A percentile compares a stretch with the other conserved stretches of the same genome.
These are phyloP conservation scores for Tetrapisispora phaffii DNA, from an alignment of 805 yeast species.

Conservation along the genomic window DNA sequence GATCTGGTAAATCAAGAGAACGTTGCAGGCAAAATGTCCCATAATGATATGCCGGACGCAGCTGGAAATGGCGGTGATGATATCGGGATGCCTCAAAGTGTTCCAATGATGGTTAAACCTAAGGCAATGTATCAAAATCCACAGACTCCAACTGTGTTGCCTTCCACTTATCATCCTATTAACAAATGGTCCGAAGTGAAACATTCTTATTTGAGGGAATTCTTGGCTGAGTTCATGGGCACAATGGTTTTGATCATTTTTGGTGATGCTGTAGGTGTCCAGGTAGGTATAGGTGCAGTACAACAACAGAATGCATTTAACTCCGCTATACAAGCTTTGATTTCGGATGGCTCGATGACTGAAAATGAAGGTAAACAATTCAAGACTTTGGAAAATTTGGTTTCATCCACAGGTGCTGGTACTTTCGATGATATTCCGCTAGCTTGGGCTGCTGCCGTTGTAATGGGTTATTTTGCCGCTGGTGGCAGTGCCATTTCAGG, in stretches of 20 bases:
- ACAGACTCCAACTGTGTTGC: slow-evolving; percentile 30
- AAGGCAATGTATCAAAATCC: slow-evolving; percentile 32
- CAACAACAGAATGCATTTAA: slow-evolving; percentile 12
- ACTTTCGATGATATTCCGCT: slow-evolving; percentile 35
- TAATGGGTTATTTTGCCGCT: slow-evolving; percentile 40
- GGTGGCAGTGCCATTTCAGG: slow-evolving; percentile 46
- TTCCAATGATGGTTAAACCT: slow-evolving; percentile 30
- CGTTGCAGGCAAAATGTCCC: neutral
- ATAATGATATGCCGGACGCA: slow-evolving; percentile 1
- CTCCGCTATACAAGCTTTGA: slow-evolving; percentile 3
- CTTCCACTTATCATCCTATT: slow-evolving; percentile 30
- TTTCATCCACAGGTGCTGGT: slow-evolving; percentile 26
- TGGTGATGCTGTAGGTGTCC: slow-evolving; percentile 44
- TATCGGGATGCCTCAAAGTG: slow-evolving; percentile 2
- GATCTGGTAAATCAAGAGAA: slow-evolving; percentile 8
- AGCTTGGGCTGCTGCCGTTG: slow-evolving; percentile 48
- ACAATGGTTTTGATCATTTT: slow-evolving; percentile 36
- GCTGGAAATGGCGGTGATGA: slow-evolving; percentile 5
- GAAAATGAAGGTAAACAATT: slow-evolving; percentile 4
- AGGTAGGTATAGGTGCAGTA: slow-evolving; percentile 30
- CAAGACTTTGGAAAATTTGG: slow-evolving; percentile 6
- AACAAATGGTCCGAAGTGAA: slow-evolving; percentile 30
- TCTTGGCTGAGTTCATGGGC: slow-evolving; percentile 45
- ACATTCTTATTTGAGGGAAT: slow-evolving; percentile 33
- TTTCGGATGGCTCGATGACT: slow-evolving; percentile 1